phyloP scores from a whole-genome alignment of 176 grass and related monocot genomes.

The Leersia perrieri region DNA sequence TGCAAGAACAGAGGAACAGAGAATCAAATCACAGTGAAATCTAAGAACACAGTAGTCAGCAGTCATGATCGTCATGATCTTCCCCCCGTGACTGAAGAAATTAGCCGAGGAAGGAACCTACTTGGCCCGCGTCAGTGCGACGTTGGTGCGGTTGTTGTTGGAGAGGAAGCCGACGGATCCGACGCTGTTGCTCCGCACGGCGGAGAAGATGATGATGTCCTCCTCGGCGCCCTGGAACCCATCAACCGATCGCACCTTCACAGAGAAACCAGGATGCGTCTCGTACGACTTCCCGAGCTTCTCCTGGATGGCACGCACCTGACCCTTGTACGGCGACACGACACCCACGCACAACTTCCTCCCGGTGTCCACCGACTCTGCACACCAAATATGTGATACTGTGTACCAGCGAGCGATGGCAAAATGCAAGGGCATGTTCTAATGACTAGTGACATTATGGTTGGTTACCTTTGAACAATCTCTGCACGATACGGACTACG shows the following conservation, averaged over 20 bases:
- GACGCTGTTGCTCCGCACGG: constrained; percentile 53
- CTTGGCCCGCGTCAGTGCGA: constrained; percentile 69
- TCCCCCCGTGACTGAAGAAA: not conserved
- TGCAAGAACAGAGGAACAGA: constrained; percentile 4
- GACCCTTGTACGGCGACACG: constrained; percentile 58
- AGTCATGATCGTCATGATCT: too few species aligned
- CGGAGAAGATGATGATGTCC: constrained; percentile 65
- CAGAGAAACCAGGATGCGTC: constrained; percentile 5
- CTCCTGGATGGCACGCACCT: constrained; percentile 52
- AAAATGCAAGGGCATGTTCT: too few species aligned
- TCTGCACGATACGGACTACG: constrained; percentile 40
- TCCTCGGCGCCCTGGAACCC: constrained; percentile 86
- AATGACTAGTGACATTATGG: too few species aligned
- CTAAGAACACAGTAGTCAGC: not conserved
- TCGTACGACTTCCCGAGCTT: constrained; percentile 37
- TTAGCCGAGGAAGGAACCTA: not conserved
- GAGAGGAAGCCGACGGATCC: constrained; percentile 57
- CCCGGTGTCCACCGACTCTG: constrained; percentile 19
- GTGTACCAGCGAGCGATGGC: too few species aligned
- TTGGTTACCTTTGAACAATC: constrained; percentile 40
- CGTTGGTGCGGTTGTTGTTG: constrained; percentile 55
- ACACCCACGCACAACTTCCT: constrained; percentile 36
- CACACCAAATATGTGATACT: not conserved
- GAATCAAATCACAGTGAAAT: not conserved
- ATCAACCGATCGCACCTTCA: constrained; percentile 75